These are phyloP conservation scores for Mycena venus DNA, from an alignment of 768 basidiomycete genomes.

Conservation along the genomic window DNA sequence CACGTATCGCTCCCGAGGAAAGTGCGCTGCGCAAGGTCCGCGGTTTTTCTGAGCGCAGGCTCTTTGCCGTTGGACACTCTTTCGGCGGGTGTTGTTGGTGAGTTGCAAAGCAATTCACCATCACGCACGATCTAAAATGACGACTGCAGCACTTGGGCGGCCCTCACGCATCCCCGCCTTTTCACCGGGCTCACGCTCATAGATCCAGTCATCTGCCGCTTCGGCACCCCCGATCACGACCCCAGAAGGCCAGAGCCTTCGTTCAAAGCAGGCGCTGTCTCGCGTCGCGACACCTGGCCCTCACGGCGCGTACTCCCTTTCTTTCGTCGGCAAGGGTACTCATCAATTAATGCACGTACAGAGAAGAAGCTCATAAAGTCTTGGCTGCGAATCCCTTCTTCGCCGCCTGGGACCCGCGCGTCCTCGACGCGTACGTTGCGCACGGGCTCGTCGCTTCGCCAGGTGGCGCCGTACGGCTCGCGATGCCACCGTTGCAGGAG, in stretches of 20 bases:
- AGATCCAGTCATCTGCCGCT: slow-evolving; percentile 77
- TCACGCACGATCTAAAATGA: too few relatives aligned
- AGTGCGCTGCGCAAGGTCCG: slow-evolving; percentile 53
- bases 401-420: slow-evolving; percentile 73
- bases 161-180: slow-evolving; percentile 70
- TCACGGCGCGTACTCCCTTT: slow-evolving; percentile 58
- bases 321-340: too few relatives aligned
- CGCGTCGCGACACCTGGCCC: slow-evolving; percentile 73
- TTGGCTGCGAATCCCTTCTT: slow-evolving; percentile 77
- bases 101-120: too few relatives aligned
- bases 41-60: slow-evolving; percentile 67
- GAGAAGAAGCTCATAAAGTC: slow-evolving; percentile 69
- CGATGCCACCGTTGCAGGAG: slow-evolving; percentile 77
- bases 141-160: slow-evolving; percentile 69
- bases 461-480: slow-evolving; percentile 63
- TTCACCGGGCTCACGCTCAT: slow-evolving; percentile 82
- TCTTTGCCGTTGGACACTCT: slow-evolving; percentile 86
- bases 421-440: slow-evolving; percentile 71
- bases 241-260: slow-evolving; percentile 27
- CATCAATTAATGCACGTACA: too few relatives aligned
- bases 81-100: slow-evolving; percentile 86
- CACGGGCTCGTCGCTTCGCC: slow-evolving; percentile 61
- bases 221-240: slow-evolving; percentile 41
- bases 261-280: slow-evolving; percentile 62
- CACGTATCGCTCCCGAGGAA: slow-evolving; percentile 59